A percentile compares a stretch with the other conserved stretches of the same genome.
Evolutionary conservation across 2,329 filamentous ascomycete genomes (phyloP).

Genomic region (Alternaria consortialis): DNA sequence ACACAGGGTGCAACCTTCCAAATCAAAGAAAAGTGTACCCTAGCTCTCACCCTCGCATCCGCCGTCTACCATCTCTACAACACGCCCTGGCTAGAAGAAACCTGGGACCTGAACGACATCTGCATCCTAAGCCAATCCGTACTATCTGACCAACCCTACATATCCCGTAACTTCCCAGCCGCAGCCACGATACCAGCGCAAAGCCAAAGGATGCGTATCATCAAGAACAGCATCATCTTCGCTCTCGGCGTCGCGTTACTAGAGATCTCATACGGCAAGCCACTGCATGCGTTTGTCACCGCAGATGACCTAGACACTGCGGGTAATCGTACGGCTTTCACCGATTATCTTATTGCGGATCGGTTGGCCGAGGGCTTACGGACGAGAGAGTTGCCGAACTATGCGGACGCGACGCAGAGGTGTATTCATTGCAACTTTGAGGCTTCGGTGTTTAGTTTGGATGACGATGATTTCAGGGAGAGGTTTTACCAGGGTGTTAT

Average conservation of each 20-base stretch:
- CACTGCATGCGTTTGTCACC: background rate
- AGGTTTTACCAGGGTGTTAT: background rate
- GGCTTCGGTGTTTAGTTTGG: background rate
- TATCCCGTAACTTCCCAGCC: background rate
- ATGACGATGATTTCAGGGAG: background rate
- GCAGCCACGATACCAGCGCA: too few relatives aligned
- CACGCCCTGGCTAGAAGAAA: background rate
- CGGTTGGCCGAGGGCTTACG: background rate
- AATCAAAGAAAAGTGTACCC: background rate
- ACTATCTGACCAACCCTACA: background rate
- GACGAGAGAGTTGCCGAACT: background rate
- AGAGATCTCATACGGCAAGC: background rate
- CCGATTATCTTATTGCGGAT: background rate
- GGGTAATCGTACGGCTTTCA: background rate
- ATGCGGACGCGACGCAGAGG: background rate
- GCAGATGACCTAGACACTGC: background rate
- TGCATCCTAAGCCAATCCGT: background rate
- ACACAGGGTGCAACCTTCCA: background rate
- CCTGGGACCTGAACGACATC: background rate
- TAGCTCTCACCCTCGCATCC: background rate
- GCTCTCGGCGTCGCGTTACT: background rate
- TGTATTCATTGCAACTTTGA: background rate
- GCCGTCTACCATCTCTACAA: background rate
- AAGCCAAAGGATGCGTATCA: background rate
- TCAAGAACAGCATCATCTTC: background rate